phyloP scores from a whole-genome alignment of 208 protist genomes.

The Leishmania tarentolae region DNA sequence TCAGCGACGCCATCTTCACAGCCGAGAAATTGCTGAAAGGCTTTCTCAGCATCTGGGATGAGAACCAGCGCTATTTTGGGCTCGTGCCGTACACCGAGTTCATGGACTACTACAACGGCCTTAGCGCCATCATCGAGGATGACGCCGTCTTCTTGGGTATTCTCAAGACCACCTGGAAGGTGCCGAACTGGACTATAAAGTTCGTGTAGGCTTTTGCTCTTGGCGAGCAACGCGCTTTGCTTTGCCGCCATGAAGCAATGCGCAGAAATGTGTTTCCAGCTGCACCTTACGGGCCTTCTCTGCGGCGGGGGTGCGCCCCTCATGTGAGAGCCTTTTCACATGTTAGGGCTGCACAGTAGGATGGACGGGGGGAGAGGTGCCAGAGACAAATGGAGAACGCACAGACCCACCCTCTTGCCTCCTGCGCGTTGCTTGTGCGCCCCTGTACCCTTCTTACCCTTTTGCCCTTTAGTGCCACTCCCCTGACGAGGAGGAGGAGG shows the following conservation, averaged over 20 bases:
- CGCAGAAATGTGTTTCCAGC: background rate
- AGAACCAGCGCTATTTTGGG: conserved; percentile 75
- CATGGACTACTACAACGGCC: conserved; percentile 92
- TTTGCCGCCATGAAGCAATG: background rate
- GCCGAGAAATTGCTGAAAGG: conserved; percentile 82
- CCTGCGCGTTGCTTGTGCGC: background rate
- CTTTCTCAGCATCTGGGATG: conserved; percentile 88
- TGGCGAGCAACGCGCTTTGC: background rate
- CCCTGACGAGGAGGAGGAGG: background rate
- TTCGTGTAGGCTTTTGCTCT: conserved; percentile 20
- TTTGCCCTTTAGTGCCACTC: background rate
- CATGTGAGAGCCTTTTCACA: background rate
- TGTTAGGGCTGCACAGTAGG: background rate
- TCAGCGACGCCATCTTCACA: conserved; percentile 68
- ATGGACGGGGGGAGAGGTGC: background rate
- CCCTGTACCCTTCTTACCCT: background rate
- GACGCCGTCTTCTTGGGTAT: conserved; percentile 86
- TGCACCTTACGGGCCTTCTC: background rate
- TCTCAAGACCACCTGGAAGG: conserved; percentile 86
- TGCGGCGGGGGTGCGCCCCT: background rate
- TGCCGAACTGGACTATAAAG: conserved; percentile 49
- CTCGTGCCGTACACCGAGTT: conserved; percentile 88
- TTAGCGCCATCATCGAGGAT: conserved; percentile 86
- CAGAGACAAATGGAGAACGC: background rate
- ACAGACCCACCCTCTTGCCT: background rate